A percentile compares a stretch with the other conserved stretches of the same genome.
phyloP scores from a whole-genome alignment of 2,329 filamentous ascomycete genomes.

The Chaetomium strumarium region DNA sequence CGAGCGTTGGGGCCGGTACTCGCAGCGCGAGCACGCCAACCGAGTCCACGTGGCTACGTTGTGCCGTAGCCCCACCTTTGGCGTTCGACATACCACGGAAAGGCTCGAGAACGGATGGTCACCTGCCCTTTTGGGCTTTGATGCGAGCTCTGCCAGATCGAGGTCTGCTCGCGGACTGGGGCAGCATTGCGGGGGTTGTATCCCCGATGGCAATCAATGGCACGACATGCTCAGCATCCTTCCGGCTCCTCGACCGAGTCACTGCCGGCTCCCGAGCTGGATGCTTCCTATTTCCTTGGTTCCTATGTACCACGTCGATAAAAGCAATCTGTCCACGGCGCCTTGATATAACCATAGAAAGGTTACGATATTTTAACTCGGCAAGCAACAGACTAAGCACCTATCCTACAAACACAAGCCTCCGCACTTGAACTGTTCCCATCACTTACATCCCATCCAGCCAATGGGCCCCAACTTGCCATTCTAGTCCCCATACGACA shows the following conservation, averaged over 20 bases:
- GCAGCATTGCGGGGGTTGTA: too few species aligned
- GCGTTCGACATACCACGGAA: neutral
- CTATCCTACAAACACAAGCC: neutral
- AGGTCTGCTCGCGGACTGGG: too few species aligned
- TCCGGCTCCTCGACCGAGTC: neutral
- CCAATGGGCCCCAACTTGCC: neutral
- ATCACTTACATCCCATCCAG: slow-evolving; percentile 2
- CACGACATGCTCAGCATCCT: too few species aligned
- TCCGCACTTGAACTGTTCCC: neutral
- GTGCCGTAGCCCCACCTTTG: neutral
- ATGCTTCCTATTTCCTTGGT: neutral
- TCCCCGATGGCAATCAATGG: too few species aligned
- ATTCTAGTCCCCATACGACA: neutral
- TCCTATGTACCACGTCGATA: neutral
- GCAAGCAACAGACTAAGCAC: neutral
- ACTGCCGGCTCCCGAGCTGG: neutral
- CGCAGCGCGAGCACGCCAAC: neutral
- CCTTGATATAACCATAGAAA: neutral
- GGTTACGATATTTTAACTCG: neutral
- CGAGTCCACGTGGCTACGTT: neutral
- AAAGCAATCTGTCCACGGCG: neutral
- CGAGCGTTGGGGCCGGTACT: neutral
- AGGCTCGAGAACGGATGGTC: too few species aligned
- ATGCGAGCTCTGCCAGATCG: too few species aligned
- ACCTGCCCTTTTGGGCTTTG: too few species aligned